A percentile compares a stretch with the other conserved stretches of the same genome.
phyloP scores from a whole-genome alignment of 306 rosid species.

The Cucurbita argyrosperma region DNA sequence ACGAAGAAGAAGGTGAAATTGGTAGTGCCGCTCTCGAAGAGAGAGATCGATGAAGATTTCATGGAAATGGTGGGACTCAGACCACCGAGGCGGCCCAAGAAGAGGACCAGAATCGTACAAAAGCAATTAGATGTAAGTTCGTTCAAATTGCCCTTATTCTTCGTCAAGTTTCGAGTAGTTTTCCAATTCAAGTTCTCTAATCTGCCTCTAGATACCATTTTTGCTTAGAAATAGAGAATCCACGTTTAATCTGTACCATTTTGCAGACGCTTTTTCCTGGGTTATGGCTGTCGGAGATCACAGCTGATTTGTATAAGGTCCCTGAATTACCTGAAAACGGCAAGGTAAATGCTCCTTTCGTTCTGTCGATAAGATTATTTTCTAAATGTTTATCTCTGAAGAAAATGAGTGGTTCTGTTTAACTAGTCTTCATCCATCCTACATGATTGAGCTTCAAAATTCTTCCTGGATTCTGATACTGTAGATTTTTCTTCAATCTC shows the following conservation, averaged over 20 bases:
- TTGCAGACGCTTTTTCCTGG: constrained; percentile 58
- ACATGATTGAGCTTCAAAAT: background rate
- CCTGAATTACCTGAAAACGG: constrained; percentile 38
- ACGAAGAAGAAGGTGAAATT: constrained; percentile 27
- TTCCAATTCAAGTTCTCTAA: background rate
- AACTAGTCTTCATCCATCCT: background rate
- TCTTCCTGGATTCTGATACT: background rate
- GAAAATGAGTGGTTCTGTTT: background rate
- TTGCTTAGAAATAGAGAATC: background rate
- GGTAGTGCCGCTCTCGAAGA: constrained; percentile 28
- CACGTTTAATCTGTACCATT: background rate
- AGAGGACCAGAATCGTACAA: constrained; percentile 46
- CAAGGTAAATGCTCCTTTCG: constrained; percentile 31
- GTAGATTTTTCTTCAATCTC: background rate
- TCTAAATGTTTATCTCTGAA: background rate
- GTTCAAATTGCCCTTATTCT: background rate
- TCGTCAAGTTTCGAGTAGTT: background rate
- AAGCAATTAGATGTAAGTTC: constrained; percentile 51
- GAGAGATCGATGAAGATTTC: constrained; percentile 73
- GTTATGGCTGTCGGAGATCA: constrained; percentile 48
- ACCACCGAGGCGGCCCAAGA: constrained; percentile 55
- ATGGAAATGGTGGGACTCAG: constrained; percentile 35
- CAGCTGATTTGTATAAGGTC: constrained; percentile 57
- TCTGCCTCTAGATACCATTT: background rate
- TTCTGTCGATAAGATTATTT: background rate